phyloP scores from a whole-genome alignment of 129 eudicot genomes.

The Ambrosia artemisiifolia region DNA sequence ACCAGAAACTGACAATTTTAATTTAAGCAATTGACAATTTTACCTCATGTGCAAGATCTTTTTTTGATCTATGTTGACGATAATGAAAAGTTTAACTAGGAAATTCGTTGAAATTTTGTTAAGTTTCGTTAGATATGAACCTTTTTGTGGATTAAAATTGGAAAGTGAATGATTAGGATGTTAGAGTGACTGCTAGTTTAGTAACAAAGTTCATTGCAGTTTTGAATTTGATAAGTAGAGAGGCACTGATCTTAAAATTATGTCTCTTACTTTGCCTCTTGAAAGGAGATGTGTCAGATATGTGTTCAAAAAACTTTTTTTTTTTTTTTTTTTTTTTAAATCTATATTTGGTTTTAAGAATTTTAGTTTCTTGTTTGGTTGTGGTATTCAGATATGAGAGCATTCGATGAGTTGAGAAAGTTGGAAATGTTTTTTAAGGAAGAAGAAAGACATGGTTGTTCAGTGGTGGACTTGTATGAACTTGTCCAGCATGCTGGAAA shows the following conservation, averaged over 20 bases:
- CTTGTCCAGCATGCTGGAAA: constrained; percentile 99
- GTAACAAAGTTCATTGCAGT: constrained; percentile 10
- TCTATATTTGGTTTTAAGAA: constrained; percentile 6
- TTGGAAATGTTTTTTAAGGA: constrained; percentile 85
- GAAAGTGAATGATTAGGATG: neutral
- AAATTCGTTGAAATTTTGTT: neutral
- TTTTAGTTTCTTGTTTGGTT: constrained; percentile 22
- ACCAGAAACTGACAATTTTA: too few species aligned
- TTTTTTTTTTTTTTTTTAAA: neutral
- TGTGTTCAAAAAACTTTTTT: neutral
- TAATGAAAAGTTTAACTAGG: neutral
- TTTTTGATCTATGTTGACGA: neutral
- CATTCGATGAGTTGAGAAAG: constrained; percentile 84
- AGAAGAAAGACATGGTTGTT: constrained; percentile 90
- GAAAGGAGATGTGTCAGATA: constrained; percentile 10
- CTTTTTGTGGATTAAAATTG: neutral
- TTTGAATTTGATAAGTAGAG: constrained; percentile 18
- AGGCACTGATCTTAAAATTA: neutral
- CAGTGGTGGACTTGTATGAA: constrained; percentile 83
- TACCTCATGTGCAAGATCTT: neutral
- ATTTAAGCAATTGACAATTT: neutral
- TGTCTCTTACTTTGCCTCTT: neutral
- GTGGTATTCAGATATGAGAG: constrained; percentile 79
- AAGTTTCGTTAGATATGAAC: neutral
- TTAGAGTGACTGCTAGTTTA: constrained; percentile 9